Percentiles rank a stretch among this genome's conserved stretches.
Evolutionary conservation across 805 yeast species (phyloP).

Genomic region (Isabelozyma gotoi): DNA sequence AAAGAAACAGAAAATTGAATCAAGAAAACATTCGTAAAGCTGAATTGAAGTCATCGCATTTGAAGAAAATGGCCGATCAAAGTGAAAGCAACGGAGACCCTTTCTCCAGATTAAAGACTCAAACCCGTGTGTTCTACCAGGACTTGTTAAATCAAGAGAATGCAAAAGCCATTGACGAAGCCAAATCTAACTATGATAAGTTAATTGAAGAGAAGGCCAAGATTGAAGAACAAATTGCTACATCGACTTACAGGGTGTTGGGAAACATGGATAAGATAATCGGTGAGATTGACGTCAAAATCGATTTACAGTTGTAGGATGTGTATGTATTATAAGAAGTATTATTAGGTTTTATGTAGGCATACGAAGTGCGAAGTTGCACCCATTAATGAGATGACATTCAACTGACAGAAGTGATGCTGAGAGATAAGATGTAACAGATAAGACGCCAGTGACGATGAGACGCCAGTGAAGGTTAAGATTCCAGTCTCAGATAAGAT

Average conservation of each 20-base stretch:
- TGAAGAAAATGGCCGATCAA: constrained; percentile 34
- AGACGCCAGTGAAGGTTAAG: no score
- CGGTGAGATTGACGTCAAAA: constrained; percentile 40
- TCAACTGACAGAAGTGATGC: no score
- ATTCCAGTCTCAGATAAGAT: no score
- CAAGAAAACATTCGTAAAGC: constrained; percentile 76
- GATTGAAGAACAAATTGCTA: constrained; percentile 45
- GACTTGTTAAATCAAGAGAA: constrained; percentile 56
- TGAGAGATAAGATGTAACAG: no score
- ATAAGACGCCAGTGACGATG: no score
- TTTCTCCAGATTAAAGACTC: constrained; percentile 84
- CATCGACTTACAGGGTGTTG: constrained; percentile 55
- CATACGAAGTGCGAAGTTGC: not conserved
- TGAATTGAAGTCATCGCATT: constrained; percentile 62
- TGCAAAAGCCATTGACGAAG: constrained; percentile 57
- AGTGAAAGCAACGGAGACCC: constrained; percentile 57
- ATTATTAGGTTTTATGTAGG: no score
- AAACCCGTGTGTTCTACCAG: constrained; percentile 77
- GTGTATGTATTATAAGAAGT: no score
- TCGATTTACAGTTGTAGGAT: constrained; percentile 15
- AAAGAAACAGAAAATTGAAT: constrained; percentile 82
- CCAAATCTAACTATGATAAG: constrained; percentile 44
- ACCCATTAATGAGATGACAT: no score
- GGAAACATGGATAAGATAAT: constrained; percentile 59
- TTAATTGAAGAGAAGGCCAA: constrained; percentile 40